Evolutionary conservation across 2,329 filamentous ascomycete species (phyloP), one percentile per base, ranked within the genome.

Genomic region (Verticillium dahliae): DNA sequence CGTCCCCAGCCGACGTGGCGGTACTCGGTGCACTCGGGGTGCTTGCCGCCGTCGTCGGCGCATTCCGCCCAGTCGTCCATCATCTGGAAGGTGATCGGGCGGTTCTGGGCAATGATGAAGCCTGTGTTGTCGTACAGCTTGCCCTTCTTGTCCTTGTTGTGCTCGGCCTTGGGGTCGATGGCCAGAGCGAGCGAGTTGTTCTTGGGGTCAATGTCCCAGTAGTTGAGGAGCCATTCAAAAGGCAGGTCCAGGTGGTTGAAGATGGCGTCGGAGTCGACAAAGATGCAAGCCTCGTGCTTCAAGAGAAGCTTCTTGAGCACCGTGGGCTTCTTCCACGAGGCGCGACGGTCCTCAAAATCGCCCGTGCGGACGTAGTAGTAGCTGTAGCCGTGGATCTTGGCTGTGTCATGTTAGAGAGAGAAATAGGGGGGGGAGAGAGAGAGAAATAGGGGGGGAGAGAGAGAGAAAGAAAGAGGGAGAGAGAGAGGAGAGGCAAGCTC

Each of bases 41-140:
- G 72, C 63, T 71, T 74, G 65, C 73, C 73, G 55, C 70, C 67
- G 10, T 78, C 76, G 54, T 76, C 69, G 33, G 77, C 72, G 65
- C 77, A 80, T 57, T 69, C 70, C 38, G 74, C 72, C 81, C 81
- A 83, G 55, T 78, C 79, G 62, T 78, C 75, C 45, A 83, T 72
- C 39, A 84, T 80, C 37, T 78, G 73, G 64, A 76, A 76, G 0
- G 79, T 80, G 64, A 75, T 76, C 15, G 74, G 69, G 66, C 80
- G 80, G 69, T 81, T 81, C 70, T 83, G 81, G 3, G 80, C 76
- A 45, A 83, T 71, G 69, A 83, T 81, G 73, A 83, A 83, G 18
- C 81, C 81, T 1, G 81, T 81, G 72, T 83, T 83, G 67, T 78
- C 74, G 74, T 76, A 80, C 65, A 73, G 66, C 60, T 73, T 75